These are phyloP conservation scores for Trypanosoma platydactyli DNA, from an alignment of 208 protist species.

Conservation along the genomic window DNA sequence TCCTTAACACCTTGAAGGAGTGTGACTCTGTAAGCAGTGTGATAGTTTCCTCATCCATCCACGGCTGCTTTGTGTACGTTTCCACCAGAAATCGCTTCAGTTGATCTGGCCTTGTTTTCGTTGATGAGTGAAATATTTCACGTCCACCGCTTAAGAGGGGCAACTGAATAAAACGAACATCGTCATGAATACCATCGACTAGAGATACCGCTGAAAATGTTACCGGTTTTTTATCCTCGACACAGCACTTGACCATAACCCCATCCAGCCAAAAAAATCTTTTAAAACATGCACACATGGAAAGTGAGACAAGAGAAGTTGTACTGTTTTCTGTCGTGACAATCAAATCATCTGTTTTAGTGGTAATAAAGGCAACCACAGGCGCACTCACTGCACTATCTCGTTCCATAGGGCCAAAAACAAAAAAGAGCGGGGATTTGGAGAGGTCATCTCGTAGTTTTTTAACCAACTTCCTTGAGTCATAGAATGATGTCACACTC, in stretches of 20 bases:
- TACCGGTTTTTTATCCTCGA: not conserved
- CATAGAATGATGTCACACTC: conserved; percentile 10
- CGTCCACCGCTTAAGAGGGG: not conserved
- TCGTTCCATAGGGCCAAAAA: conserved; percentile 13
- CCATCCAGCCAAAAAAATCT: conserved; percentile 15
- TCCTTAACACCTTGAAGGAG: conserved; percentile 24
- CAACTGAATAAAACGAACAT: conserved; percentile 15
- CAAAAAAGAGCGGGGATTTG: conserved; percentile 8
- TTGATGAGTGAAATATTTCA: not conserved
- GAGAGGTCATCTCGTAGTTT: conserved; percentile 11
- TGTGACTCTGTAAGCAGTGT: conserved; percentile 16
- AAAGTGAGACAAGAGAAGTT: conserved; percentile 6
- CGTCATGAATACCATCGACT: not conserved
- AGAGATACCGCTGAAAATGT: conserved; percentile 3
- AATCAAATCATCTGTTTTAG: conserved; percentile 1
- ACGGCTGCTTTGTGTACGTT: conserved; percentile 1
- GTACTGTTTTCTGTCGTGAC: not conserved
- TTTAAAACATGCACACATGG: not conserved
- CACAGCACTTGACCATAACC: conserved; percentile 4
- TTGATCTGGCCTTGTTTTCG: not conserved
- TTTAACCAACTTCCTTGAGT: conserved; percentile 8
- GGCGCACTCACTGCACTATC: not conserved
- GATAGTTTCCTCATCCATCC: conserved; percentile 14
- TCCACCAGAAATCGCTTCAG: conserved; percentile 16
- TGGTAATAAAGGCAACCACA: conserved; percentile 17